A percentile compares a stretch with the other conserved stretches of the same genome.
Conservation (phyloP, 306 rosid species). For the Cicer judaicum region DNA sequence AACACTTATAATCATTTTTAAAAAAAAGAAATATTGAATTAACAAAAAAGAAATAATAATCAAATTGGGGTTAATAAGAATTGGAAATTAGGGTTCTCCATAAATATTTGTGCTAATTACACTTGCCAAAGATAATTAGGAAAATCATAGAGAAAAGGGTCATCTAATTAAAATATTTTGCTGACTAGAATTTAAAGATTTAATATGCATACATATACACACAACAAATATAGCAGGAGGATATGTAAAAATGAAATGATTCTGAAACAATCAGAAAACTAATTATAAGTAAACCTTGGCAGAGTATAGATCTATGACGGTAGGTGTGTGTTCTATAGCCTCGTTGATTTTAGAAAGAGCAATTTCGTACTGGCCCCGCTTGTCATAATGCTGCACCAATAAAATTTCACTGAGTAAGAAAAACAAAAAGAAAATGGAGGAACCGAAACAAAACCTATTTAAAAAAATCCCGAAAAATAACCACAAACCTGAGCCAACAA, state of each 20-base stretch:
- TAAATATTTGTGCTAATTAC: neutral
- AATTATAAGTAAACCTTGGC: slow-evolving; percentile 66
- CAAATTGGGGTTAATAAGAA: too few species aligned
- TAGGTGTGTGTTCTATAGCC: slow-evolving; percentile 95
- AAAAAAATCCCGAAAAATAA: slow-evolving; percentile 25
- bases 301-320: slow-evolving; percentile 95
- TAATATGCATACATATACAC: neutral
- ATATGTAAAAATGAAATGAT: slow-evolving; percentile 30
- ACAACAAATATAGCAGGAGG: neutral
- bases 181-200: slow-evolving; percentile 4
- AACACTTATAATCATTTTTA: too few species aligned
- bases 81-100: neutral
- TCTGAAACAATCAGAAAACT: slow-evolving; percentile 21
- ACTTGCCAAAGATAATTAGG: slow-evolving; percentile 27
- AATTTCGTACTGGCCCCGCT: slow-evolving; percentile 77
- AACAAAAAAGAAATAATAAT: too few species aligned
- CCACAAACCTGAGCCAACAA: slow-evolving; percentile 86
- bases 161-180: slow-evolving; percentile 4
- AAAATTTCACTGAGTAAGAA: slow-evolving; percentile 33
- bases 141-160: slow-evolving; percentile 21
- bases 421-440: neutral
- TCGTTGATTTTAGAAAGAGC: slow-evolving; percentile 84
- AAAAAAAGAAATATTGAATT: too few species aligned
- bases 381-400: slow-evolving; percentile 88
- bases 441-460: slow-evolving; percentile 12